Evolutionary conservation across 169 alveolate genomes (phyloP), one percentile per base, ranked within the genome.

Genomic region (Plasmodium gallinaceum): DNA sequence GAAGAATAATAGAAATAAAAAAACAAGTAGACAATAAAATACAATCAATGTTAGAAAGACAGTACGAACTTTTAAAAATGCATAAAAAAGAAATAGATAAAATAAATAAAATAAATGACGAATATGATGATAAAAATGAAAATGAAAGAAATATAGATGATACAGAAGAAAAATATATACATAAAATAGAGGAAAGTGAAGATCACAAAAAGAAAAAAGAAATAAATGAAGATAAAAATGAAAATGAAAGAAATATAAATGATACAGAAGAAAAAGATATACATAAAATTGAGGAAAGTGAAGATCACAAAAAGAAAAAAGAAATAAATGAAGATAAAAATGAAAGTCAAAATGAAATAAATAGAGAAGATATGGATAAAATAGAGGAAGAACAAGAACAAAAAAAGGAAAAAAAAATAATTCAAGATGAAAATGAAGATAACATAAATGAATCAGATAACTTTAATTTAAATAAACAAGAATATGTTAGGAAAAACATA

Each of bases 41-140:
- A 7, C 39, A 14, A 12, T n/a, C 20, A 14, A 60, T 76, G 48
- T 3, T 76, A 24, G 69, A 76, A 45, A 76, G 46, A 39, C 78
- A 69, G 24, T 12, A 46, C 10, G 16, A 20, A 7, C 78, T 69
- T 48, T 18, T 69, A 3, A 48, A 16, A 22, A 20, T 10, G 51
- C n/a, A 45, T 16, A 22, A 45, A n/a, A 24, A 24, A 64, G 16
- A 10, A 14, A 64, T 32, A 32, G 26, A 64, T 24, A 48, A 18
- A 20, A 22, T 9, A 60, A 60, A 60, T 20, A 24, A 60, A 12
- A 24, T 16, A 64, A 64, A 26, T 14, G 48, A 20, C 0, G 57
- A 14, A 12, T 0, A 14, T 1, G 20, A 12, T 14, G 73, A 64
- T 8, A 9, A 3, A 6, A 20, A 24, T 12, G 54, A 32, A 37